These are phyloP conservation scores for Fraxinus albicans DNA, from an alignment of 305 asterid genomes.

Conservation along the genomic window DNA sequence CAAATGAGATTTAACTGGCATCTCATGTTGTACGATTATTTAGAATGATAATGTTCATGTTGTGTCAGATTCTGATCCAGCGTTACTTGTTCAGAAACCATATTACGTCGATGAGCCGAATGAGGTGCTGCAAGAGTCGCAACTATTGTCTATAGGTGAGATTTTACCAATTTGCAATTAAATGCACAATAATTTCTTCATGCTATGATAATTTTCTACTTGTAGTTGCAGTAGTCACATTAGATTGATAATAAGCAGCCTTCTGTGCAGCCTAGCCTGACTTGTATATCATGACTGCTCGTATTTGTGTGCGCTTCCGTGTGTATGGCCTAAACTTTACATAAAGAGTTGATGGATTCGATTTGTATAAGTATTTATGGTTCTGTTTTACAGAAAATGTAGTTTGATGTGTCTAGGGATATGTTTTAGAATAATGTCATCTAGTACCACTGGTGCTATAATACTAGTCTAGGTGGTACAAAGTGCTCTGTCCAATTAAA, in stretches of 20 bases:
- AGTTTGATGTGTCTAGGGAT: not conserved
- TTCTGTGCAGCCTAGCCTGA: not conserved
- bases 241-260: not conserved
- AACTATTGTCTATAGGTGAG: conserved; percentile 65
- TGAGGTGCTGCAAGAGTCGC: conserved; percentile 55
- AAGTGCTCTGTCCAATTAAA: not conserved
- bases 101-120: conserved; percentile 45
- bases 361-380: not conserved
- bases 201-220: not conserved
- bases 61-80: conserved; percentile 41
- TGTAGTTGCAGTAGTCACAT: not conserved
- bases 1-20: not conserved
- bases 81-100: conserved; percentile 39
- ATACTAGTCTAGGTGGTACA: not conserved
- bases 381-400: not conserved
- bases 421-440: not conserved
- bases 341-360: not conserved
- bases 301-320: conserved; percentile 4
- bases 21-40: not conserved
- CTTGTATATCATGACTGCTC: not conserved
- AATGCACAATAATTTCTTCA: not conserved
- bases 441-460: not conserved
- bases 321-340: not conserved
- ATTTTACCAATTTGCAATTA: conserved; percentile 8
- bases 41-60: not conserved